Evolutionary conservation across 257 asterid genomes (phyloP).

Genomic region (Prunella vulgaris): DNA sequence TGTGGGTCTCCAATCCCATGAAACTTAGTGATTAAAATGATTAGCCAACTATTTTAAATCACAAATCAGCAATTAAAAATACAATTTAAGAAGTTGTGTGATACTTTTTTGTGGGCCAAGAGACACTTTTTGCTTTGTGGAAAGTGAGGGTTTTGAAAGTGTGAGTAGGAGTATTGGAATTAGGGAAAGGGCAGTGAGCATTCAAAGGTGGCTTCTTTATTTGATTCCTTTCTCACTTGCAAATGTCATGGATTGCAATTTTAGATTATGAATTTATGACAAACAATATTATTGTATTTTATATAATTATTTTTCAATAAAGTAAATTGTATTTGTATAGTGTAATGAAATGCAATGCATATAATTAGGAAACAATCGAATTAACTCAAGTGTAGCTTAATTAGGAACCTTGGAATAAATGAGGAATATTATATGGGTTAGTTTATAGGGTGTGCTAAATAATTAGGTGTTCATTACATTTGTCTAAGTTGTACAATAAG

Average conservation of each 20-base stretch:
- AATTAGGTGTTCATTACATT: neutral
- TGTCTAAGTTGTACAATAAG: constrained; percentile 1
- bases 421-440: neutral
- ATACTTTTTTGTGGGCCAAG: constrained; percentile 31
- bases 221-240: constrained; percentile 46
- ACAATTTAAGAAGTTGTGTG: constrained; percentile 1
- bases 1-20: constrained; percentile 55
- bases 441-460: neutral
- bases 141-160: constrained; percentile 53
- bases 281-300: neutral
- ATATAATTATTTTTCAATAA: neutral
- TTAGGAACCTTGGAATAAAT: constrained; percentile 14
- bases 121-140: constrained; percentile 38
- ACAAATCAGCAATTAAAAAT: constrained; percentile 20
- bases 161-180: constrained; percentile 53
- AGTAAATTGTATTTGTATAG: neutral
- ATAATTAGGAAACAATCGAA: neutral
- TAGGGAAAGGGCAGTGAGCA: constrained; percentile 43
- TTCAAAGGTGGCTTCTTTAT: constrained; percentile 31
- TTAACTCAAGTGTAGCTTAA: neutral
- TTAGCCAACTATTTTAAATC: constrained; percentile 38
- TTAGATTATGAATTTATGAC: neutral
- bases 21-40: constrained; percentile 56
- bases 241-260: neutral
- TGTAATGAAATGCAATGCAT: neutral